Base-by-base conservation (phyloP, 1,284 basidiomycete species). In the Ceratobasidium sp. region DNA sequence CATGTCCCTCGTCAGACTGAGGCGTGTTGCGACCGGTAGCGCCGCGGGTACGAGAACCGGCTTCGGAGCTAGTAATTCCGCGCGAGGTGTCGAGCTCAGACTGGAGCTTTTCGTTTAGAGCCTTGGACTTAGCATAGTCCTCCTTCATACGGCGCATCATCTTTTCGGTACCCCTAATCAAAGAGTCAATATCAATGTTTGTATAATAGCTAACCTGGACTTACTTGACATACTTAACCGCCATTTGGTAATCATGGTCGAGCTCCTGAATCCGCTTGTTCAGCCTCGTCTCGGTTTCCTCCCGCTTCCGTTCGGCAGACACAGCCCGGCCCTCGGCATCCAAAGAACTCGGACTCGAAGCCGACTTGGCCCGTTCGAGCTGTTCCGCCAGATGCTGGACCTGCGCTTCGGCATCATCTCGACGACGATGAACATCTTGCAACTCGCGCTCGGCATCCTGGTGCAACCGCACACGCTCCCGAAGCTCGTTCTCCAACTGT, bases 141-240 rank as follows among this genome's bases (percentile, higher is more conserved):
- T 95, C 94, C 84, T 97, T 96, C 93, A 99, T 97, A 80, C 94
- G 91, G 80, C 96, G 92, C 87, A 99, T 94, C 92, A 99, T 97
- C 86, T 98, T 99, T 85, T 99, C 98, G 0, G 97, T 99, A 71
- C 96, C 96, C 88, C 96, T 97, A 82, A 75, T 82, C 80, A 79
- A 82, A 23, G 65, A 82, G 81, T 81, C 67, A 80, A 53, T 66
- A 80, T 79, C 74, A 63, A 2, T 80, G 73, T 56, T 54, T 49
- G 74, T 53, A n/a, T n/a, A 1, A 45, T 45, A 26, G 76, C 77
- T 45, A 31, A 56, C 1, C 42, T 7, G 0, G 58, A 26, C 92
- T 87, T 83, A 95, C 93, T 95, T 95, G 79, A 95, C 94, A 83
- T 94, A 94, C 81, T 94, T 93, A 78, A 97, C 94, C 28, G 95